phyloP scores from a whole-genome alignment of 2,329 filamentous ascomycete genomes.

The Calonectria henricotiae region DNA sequence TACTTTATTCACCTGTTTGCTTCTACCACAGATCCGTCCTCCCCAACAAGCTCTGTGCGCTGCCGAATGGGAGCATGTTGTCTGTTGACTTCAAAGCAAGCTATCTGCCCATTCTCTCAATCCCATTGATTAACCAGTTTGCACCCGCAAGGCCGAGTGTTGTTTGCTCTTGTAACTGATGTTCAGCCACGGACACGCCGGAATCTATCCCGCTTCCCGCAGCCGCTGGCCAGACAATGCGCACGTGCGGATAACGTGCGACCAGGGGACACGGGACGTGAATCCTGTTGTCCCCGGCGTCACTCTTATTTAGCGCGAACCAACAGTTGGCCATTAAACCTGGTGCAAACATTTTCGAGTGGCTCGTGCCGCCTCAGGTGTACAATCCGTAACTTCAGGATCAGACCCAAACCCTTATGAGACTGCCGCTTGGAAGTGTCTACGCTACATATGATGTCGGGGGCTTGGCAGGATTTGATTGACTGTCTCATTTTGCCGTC shows the following conservation, averaged over 20 bases:
- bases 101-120: background rate
- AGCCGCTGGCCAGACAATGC: slow-evolving; percentile 14
- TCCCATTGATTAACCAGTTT: background rate
- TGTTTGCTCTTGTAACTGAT: slow-evolving; percentile 6
- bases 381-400: slow-evolving; percentile 22
- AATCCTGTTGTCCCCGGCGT: slow-evolving; percentile 25
- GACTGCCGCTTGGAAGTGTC: background rate
- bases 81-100: background rate
- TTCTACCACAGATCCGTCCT: slow-evolving; percentile 15
- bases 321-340: slow-evolving; percentile 12
- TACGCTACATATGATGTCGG: slow-evolving; percentile 10
- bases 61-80: background rate
- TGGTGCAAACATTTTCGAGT: slow-evolving; percentile 12
- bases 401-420: slow-evolving; percentile 16
- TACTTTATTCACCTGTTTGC: slow-evolving; percentile 17
- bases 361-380: slow-evolving; percentile 27
- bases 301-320: slow-evolving; percentile 18
- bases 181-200: slow-evolving; percentile 23
- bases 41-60: slow-evolving; percentile 4
- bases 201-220: slow-evolving; percentile 35
- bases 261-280: slow-evolving; percentile 31
- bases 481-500: background rate
- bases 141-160: background rate
- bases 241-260: slow-evolving; percentile 37
- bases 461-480: background rate